A percentile compares a stretch with the other conserved stretches of the same genome.
Evolutionary conservation across 2,329 filamentous ascomycete genomes (phyloP).

Genomic region (Aspergillus sp.): DNA sequence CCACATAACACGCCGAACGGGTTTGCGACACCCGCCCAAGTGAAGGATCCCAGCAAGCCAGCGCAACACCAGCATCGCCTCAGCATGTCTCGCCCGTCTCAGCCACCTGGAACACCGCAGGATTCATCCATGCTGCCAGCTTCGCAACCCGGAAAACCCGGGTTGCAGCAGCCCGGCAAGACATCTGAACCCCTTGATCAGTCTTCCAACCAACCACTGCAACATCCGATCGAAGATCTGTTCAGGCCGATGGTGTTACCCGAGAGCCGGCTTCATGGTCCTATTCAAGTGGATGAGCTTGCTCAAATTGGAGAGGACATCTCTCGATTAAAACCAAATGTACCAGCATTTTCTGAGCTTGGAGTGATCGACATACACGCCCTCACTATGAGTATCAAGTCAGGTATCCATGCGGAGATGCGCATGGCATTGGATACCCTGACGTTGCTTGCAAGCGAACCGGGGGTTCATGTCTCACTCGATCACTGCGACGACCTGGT

Average conservation of each 20-base stretch:
- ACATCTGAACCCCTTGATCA: constrained; percentile 21
- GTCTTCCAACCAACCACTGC: constrained; percentile 24
- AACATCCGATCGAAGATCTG: constrained; percentile 34
- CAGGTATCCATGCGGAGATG: constrained; percentile 82
- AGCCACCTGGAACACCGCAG: constrained; percentile 21
- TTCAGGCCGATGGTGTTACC: constrained; percentile 42
- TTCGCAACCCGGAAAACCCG: constrained; percentile 20
- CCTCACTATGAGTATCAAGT: constrained; percentile 80
- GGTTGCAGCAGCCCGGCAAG: constrained; percentile 21
- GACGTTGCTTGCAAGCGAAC: constrained; percentile 59
- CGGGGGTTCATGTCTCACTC: constrained; percentile 57
- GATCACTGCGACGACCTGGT: constrained; percentile 77
- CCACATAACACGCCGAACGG: constrained; percentile 31
- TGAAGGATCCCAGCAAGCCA: constrained; percentile 26
- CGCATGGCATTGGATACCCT: constrained; percentile 80
- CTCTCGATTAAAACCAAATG: constrained; percentile 60
- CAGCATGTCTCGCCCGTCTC: constrained; percentile 27
- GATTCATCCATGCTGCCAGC: constrained; percentile 24
- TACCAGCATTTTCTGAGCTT: constrained; percentile 67
- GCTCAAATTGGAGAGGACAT: constrained; percentile 59
- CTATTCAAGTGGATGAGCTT: constrained; percentile 60
- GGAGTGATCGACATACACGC: constrained; percentile 86
- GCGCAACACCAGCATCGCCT: constrained; percentile 21
- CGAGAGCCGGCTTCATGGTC: constrained; percentile 57
- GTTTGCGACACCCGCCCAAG: constrained; percentile 30